A percentile compares a stretch with the other conserved stretches of the same genome.
phyloP scores from a whole-genome alignment of 805 yeast species.

The Metschnikowia reukaufii region DNA sequence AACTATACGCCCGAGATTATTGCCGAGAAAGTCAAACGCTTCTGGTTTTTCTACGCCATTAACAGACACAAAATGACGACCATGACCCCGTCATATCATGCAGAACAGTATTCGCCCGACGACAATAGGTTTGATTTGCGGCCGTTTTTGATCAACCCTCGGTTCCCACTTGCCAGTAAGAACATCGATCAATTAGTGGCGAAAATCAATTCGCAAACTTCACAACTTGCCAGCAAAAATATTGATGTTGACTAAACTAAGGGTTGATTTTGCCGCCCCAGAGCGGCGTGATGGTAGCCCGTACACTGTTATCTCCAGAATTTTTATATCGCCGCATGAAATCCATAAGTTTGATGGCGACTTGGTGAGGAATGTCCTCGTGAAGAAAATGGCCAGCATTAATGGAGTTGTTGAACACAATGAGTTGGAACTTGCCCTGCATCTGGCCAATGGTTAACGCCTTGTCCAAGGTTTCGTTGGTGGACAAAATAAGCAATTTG shows the following conservation, averaged over 20 bases:
- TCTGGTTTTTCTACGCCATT: slow-evolving; percentile 90
- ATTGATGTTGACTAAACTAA: slow-evolving; percentile 46
- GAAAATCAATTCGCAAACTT: slow-evolving; percentile 45
- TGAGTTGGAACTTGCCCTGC: slow-evolving; percentile 94
- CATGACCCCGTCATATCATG: slow-evolving; percentile 96
- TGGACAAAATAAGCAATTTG: slow-evolving; percentile 77
- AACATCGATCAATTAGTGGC: slow-evolving; percentile 81
- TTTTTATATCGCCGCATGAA: slow-evolving; percentile 48
- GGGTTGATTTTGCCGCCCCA: slow-evolving; percentile 35
- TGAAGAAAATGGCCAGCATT: slow-evolving; percentile 89
- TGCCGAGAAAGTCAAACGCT: slow-evolving; percentile 88
- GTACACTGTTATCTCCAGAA: slow-evolving; percentile 31
- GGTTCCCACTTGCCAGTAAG: slow-evolving; percentile 84
- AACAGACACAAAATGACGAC: slow-evolving; percentile 97
- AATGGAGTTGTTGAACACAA: slow-evolving; percentile 60
- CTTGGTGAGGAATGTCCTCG: slow-evolving; percentile 77
- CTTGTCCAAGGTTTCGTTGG: slow-evolving; percentile 85
- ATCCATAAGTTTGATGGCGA: slow-evolving; percentile 55
- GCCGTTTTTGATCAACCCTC: slow-evolving; percentile 91
- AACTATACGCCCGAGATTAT: slow-evolving; percentile 77
- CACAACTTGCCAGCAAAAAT: slow-evolving; percentile 25
- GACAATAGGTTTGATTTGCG: slow-evolving; percentile 95
- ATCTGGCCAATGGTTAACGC: slow-evolving; percentile 90
- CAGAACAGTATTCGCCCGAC: slow-evolving; percentile 97
- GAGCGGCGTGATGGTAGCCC: slow-evolving; percentile 33